A percentile compares a stretch with the other conserved stretches of the same genome.
Conservation (phyloP, 306 rosid genomes). For the Cajanus cajan region DNA sequence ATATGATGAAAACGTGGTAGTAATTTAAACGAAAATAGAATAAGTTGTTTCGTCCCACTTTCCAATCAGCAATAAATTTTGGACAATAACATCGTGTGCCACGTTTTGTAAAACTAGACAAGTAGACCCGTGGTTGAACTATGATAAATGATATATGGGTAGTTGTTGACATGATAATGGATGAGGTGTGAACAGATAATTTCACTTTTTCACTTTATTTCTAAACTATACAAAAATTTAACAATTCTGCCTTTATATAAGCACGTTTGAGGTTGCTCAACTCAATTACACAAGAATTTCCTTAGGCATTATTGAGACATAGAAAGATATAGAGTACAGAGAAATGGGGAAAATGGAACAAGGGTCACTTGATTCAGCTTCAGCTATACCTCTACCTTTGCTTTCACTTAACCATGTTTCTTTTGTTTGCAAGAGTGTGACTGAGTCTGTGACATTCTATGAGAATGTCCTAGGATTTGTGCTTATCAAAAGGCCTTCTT, state of each 20-base stretch:
- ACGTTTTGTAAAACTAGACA: slow-evolving; percentile 5
- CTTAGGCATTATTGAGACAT: no score
- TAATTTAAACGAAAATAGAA: no score
- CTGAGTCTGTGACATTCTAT: slow-evolving; percentile 55
- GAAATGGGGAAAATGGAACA: not conserved
- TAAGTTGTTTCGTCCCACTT: no score
- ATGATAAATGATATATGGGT: not conserved
- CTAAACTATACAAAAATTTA: not conserved
- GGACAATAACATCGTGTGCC: not conserved
- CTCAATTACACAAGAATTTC: not conserved
- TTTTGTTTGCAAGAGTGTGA: slow-evolving; percentile 52
- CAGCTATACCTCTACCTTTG: slow-evolving; percentile 41
- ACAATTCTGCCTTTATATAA: slow-evolving; percentile 10
- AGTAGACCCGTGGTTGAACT: not conserved
- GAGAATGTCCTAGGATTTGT: slow-evolving; percentile 57
- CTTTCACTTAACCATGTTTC: slow-evolving; percentile 65
- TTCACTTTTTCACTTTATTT: not conserved
- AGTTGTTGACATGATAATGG: not conserved
- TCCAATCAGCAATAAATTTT: no score
- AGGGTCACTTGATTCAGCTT: not conserved
- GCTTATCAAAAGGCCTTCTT: slow-evolving; percentile 66
- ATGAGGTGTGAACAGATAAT: not conserved
- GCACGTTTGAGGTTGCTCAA: not conserved
- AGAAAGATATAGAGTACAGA: no score
- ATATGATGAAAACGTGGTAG: no score